phyloP scores from a whole-genome alignment of 2,329 filamentous ascomycete species.

The Apiospora kogelbergensis region DNA sequence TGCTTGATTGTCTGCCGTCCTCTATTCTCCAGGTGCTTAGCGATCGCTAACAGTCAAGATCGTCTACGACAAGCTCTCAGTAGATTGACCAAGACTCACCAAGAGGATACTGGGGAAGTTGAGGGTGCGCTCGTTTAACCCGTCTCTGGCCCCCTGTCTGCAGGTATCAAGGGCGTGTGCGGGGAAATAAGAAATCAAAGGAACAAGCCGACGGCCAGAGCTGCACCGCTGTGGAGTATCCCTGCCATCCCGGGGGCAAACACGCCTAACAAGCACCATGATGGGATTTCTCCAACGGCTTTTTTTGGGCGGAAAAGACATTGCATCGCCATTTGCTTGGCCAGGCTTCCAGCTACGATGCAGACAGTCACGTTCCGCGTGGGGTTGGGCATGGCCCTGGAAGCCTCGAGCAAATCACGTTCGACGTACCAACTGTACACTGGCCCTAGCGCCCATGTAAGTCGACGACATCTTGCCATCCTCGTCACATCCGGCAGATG shows the following conservation, averaged over 20 bases:
- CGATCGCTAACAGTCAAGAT: background rate
- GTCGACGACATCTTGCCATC: conserved; percentile 1
- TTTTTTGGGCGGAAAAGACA: background rate
- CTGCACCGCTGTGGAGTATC: conserved; percentile 22
- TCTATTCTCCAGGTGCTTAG: background rate
- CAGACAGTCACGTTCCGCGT: conserved; percentile 1
- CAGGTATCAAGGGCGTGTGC: conserved; percentile 2
- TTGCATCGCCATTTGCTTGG: background rate
- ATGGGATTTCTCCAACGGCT: conserved; percentile 7
- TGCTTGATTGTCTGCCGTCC: background rate
- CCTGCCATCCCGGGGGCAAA: conserved; percentile 19
- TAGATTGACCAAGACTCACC: background rate
- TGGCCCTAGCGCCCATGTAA: conserved; percentile 3
- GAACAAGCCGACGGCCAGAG: background rate
- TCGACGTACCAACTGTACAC: background rate
- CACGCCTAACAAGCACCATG: background rate
- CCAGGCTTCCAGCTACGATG: background rate
- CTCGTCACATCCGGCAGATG: conserved; percentile 22
- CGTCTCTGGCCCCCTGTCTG: background rate
- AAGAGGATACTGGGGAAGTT: background rate
- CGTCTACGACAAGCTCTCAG: background rate
- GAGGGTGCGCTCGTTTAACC: conserved; percentile 2
- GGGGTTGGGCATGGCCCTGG: background rate
- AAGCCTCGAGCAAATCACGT: background rate
- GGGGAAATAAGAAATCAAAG: conserved; percentile 3